Base-by-base conservation (phyloP, 805 yeast genomes). In the Lipomyces orientalis region DNA sequence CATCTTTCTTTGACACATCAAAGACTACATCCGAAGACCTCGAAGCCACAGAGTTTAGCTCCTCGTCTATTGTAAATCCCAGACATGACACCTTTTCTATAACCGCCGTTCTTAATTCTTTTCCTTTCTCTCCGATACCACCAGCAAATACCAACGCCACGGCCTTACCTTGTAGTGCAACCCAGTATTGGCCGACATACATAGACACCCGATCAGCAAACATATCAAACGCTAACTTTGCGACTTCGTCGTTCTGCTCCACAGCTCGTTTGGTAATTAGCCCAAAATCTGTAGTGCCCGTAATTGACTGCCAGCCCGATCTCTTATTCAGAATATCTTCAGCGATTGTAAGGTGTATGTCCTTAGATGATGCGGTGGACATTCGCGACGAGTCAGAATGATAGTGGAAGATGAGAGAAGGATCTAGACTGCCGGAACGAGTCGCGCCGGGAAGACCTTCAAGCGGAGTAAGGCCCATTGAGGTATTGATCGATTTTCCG, bases 361-460 rank as follows among this genome's bases (percentile, higher is more conserved):
- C 73, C 54, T 55, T 43, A 12, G 73, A 60, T 2, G 57, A n/a
- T 5, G 72, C n/a, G 14, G 72, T 39, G 34, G 73, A 70, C 70
- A 70, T 59, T 31, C 69, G 64, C 25, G 73, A 65, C 6, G 73
- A 58, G 62, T 70, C 69, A 1, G 67, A 43, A 34, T 60, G 66
- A 37, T 64, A 65, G 43, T 70, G 73, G 67, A 70, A 70, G 29
- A 69, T 65, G 8, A 69, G 62, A 25, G 72, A 68, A 1, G 73
- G 73, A 31, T 70, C 73, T 31, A 70, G 49, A 19, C 65, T 58
- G n/a, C 73, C 73, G n/a, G 72, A 69, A 14, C 73, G 52, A 12
- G 73, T 70, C 9, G 72, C 73, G 4, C 73, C 73, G n/a, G 73
- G 73, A 16, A 70, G 70, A 2, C 73, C 73, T 29, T 70, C 73